Evolutionary conservation across 2,329 filamentous ascomycete genomes (phyloP).

Genomic region (Thelonectria olida): DNA sequence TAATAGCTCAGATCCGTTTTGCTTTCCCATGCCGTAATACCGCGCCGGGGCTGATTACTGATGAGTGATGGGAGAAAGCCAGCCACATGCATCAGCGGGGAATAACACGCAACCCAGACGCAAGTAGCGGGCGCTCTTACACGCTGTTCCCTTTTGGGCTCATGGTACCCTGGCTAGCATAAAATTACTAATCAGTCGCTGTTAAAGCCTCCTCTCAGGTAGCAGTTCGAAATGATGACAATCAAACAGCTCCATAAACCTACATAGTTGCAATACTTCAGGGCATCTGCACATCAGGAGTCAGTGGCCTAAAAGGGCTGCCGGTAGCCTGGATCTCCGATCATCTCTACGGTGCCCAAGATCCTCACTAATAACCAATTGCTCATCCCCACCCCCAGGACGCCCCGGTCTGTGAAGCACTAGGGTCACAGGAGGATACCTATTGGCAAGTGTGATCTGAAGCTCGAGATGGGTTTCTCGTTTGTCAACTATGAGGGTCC

Average conservation of each 20-base stretch:
- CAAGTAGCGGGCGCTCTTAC: too few species aligned
- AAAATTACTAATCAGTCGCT: background rate
- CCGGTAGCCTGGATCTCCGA: constrained; percentile 3
- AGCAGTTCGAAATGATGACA: too few species aligned
- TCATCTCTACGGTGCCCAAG: background rate
- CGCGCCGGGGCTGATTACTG: too few species aligned
- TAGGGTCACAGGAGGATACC: too few species aligned
- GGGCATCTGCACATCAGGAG: background rate
- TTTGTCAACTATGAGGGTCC: constrained; percentile 23
- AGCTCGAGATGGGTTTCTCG: constrained; percentile 12
- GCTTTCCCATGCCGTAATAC: too few species aligned
- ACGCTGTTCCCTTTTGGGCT: constrained; percentile 8
- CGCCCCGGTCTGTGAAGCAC: background rate
- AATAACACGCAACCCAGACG: too few species aligned
- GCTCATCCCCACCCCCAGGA: background rate
- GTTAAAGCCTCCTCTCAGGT: background rate
- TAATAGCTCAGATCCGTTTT: too few species aligned
- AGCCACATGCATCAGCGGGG: too few species aligned
- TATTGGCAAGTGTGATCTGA: too few species aligned
- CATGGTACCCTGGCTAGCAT: constrained; percentile 5
- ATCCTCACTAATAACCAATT: too few species aligned
- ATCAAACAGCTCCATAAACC: background rate
- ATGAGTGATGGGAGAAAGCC: too few species aligned
- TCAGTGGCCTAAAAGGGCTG: background rate
- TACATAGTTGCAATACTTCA: too few species aligned